Percentiles rank a stretch among this genome's conserved stretches.
phyloP scores from a whole-genome alignment of 2,329 filamentous ascomycete genomes.

The Talaromyces sp. region DNA sequence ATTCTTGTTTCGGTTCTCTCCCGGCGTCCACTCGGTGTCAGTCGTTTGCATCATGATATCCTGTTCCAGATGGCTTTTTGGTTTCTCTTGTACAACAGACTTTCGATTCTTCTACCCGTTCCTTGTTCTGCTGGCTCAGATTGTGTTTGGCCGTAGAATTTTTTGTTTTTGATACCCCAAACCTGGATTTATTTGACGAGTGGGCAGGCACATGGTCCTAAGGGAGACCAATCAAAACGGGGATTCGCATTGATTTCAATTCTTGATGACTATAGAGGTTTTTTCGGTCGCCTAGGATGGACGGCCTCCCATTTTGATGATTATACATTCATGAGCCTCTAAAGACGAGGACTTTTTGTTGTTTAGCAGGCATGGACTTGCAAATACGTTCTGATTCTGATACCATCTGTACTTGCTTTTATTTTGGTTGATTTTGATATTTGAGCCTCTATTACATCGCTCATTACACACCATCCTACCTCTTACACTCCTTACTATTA shows the following conservation, averaged over 20 bases:
- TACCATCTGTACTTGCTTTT: slow-evolving; percentile 18
- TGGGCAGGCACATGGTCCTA: slow-evolving; percentile 11
- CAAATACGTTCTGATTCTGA: slow-evolving; percentile 13
- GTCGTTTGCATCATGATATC: slow-evolving; percentile 20
- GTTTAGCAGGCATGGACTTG: slow-evolving; percentile 12
- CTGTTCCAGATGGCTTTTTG: slow-evolving; percentile 18
- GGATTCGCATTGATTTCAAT: slow-evolving; percentile 20
- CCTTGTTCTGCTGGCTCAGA: slow-evolving; percentile 23
- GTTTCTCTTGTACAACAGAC: slow-evolving; percentile 23
- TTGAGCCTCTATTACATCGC: not conserved
- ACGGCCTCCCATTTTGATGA: slow-evolving; percentile 12
- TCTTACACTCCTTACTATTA: slow-evolving; percentile 6
- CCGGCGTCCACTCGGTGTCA: slow-evolving; percentile 18
- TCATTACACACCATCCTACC: not conserved
- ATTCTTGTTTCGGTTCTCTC: slow-evolving; percentile 11
- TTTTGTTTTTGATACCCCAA: slow-evolving; percentile 25
- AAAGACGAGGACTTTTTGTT: slow-evolving; percentile 25
- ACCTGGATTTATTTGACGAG: slow-evolving; percentile 18
- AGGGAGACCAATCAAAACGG: slow-evolving; percentile 8
- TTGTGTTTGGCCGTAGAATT: slow-evolving; percentile 23
- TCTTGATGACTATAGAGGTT: slow-evolving; percentile 40
- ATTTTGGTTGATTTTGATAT: slow-evolving; percentile 4
- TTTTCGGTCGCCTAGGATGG: slow-evolving; percentile 31
- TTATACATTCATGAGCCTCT: slow-evolving; percentile 34
- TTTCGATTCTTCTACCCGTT: slow-evolving; percentile 14